Evolutionary conservation across 495 filamentous ascomycete genomes (phyloP), one percentile per base, ranked within the genome.

Genomic region (Tetracladium marchalianum): DNA sequence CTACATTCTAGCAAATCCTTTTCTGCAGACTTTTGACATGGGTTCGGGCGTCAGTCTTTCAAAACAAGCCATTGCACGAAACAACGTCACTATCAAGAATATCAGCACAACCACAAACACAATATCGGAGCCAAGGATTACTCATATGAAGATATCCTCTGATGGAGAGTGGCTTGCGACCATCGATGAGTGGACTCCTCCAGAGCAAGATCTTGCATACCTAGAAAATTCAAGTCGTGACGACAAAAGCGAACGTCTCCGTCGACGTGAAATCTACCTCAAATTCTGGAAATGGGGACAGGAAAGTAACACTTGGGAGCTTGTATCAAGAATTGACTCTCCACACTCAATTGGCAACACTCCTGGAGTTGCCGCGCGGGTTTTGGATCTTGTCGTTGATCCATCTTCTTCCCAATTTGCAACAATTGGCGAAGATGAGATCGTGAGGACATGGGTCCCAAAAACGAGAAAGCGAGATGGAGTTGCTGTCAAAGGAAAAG

Each of bases 131-230:
- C 90, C 92, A 7, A 78, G 82, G 50, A 72, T 93, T 38, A 81
- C 72, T 11, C 74, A 80, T 40, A 64, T 99, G 45, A 71, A 77
- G 42, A 73, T 90, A 47, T 85, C 84, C 17, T 60, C 71, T 19
- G 82, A 96, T 59, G 90, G 89, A 1, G 74, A 80, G 51, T 99
- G 92, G 92, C 72, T 99, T 50, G 88, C 85, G 32, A 95, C 86
- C 0, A 75, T 93, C 4, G 93, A 99, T 56, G 81, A 84, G 47
- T 99, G 92, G 92, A 73, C 68, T 41, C 89, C 88, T 15, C 77
- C 81, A 15, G 62, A 64, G 24, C 68, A 70, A 44, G 86, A 90
- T 53, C 41, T 83, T n/a, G 66, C 70, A 35, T 63, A 68, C 34
- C 63, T 71, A 45, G 62, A 59, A 10, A 55, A 62, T 31, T 60